Base-by-base conservation (phyloP, 2,329 filamentous ascomycete genomes). In the Cercospora sp. region DNA sequence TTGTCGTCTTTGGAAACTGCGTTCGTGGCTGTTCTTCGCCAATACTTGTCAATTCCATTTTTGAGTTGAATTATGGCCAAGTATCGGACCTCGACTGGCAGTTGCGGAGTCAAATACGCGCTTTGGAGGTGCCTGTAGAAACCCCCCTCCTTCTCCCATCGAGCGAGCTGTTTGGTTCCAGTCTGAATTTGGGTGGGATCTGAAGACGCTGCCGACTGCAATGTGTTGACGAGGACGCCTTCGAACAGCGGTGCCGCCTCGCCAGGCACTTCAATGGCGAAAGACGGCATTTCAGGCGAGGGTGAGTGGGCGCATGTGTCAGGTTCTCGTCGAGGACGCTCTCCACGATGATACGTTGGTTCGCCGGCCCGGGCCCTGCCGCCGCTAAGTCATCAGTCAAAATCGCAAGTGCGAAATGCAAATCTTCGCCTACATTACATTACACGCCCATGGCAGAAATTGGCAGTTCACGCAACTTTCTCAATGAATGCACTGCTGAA, bases 41-140 rank as follows among this genome's bases (percentile, higher is more conserved):
- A 99, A 80, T 93, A 93, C 78, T 91, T 93, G 78, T 98, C 94
- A 79, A 98, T 94, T 65, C 94, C 95, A 79, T 98, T 97, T 79
- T 98, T 98, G 64, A 99, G 85, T 78, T 97, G 92, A 73, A 98
- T 97, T 67, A 98, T 88, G 64, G 94, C 91, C 10, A 97, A 89
- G 76, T 97, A 93, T 69, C 95, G 91, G 63, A 94, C 87, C 75
- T 96, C 90, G 67, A 88, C 81, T 1, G 92, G 91, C 1, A 96
- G 83, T 1, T 88, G 88, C 69, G 88, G 89, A 81, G 97, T 91
- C 71, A 97, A 86, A 78, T 94, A 97, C 40, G 93, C 87, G 73
- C 90, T 86, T 73, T 84, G 83, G 1, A 85, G 78, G 63, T 85
- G 76, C 26, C 79, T 79, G 71, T 85, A 86, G 78, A 79, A 86